Evolutionary conservation across 352 stramenopile genomes (phyloP).

Genomic region (Phytopythium sindhum): DNA sequence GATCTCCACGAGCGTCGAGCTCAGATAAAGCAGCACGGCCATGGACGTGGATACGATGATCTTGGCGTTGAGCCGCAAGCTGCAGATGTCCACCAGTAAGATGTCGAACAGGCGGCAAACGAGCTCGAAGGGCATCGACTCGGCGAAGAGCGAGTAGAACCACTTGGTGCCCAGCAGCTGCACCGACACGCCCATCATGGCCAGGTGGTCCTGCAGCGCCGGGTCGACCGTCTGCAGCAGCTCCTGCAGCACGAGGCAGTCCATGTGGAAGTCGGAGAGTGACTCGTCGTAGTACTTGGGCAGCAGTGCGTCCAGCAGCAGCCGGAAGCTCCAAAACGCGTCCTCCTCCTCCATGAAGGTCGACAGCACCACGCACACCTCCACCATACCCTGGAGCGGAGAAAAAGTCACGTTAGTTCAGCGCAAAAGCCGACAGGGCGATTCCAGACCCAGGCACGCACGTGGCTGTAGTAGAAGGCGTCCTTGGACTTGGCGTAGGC

Average conservation of each 20-base stretch:
- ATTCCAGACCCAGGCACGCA: conserved; percentile 11
- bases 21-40: conserved; percentile 74
- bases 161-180: conserved; percentile 81
- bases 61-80: conserved; percentile 45
- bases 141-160: conserved; percentile 85
- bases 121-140: conserved; percentile 79
- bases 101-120: conserved; percentile 77
- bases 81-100: conserved; percentile 69
- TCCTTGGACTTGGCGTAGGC: conserved; percentile 76
- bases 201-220: conserved; percentile 55
- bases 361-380: conserved; percentile 73
- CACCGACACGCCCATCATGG: conserved; percentile 56
- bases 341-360: conserved; percentile 77
- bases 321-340: conserved; percentile 72
- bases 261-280: conserved; percentile 75
- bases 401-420: background rate
- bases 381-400: conserved; percentile 56
- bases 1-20: conserved; percentile 64
- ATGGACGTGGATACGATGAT: conserved; percentile 75
- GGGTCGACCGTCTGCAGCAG: conserved; percentile 49
- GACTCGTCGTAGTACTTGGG: conserved; percentile 82
- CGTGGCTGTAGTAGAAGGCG: conserved; percentile 67
- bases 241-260: conserved; percentile 80
- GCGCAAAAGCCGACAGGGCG: too few species aligned
- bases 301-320: conserved; percentile 69